Conservation (phyloP, 805 yeast genomes). For the Wickerhamiella alocasiicola region DNA sequence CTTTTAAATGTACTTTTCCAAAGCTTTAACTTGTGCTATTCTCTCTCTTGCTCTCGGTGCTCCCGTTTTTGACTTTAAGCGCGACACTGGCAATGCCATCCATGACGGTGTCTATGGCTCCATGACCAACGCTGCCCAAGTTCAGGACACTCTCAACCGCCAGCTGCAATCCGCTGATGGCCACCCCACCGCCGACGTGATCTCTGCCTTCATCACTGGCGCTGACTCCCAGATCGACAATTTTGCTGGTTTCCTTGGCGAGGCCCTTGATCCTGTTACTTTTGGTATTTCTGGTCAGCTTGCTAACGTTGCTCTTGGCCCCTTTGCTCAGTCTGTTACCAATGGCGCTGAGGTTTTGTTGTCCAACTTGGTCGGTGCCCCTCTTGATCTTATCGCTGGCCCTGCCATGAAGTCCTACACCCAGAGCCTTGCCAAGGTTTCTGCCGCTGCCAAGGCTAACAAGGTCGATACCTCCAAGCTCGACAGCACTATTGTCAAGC, state of each 20-base stretch:
- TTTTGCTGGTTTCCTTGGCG: slow-evolving; percentile 18
- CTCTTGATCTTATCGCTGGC: slow-evolving; percentile 19
- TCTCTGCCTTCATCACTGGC: slow-evolving; percentile 23
- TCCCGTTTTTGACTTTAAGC: slow-evolving; percentile 9
- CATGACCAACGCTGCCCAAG: too few species aligned
- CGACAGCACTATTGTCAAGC: slow-evolving; percentile 14
- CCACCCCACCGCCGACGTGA: slow-evolving; percentile 19
- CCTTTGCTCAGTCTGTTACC: too few species aligned
- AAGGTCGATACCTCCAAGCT: too few species aligned
- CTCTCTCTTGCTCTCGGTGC: slow-evolving; percentile 15
- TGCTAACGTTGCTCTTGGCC: too few species aligned
- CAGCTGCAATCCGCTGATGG: slow-evolving; percentile 17
- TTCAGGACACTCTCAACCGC: slow-evolving; percentile 16
- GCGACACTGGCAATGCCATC: slow-evolving; percentile 14
- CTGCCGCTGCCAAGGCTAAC: slow-evolving; percentile 19
- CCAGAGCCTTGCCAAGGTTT: slow-evolving; percentile 14
- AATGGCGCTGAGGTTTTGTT: too few species aligned
- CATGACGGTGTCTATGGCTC: slow-evolving; percentile 15
- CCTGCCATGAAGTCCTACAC: too few species aligned
- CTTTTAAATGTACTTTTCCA: slow-evolving; percentile 16
- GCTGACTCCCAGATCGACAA: slow-evolving; percentile 27
- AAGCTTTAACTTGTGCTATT: slow-evolving; percentile 14
- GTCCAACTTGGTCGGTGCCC: slow-evolving; percentile 21
- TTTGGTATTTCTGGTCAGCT: slow-evolving; percentile 21
- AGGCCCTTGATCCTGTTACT: slow-evolving; percentile 18